These are phyloP conservation scores for Colletotrichum filicis DNA, from an alignment of 2,329 filamentous ascomycete species.

Conservation along the genomic window DNA sequence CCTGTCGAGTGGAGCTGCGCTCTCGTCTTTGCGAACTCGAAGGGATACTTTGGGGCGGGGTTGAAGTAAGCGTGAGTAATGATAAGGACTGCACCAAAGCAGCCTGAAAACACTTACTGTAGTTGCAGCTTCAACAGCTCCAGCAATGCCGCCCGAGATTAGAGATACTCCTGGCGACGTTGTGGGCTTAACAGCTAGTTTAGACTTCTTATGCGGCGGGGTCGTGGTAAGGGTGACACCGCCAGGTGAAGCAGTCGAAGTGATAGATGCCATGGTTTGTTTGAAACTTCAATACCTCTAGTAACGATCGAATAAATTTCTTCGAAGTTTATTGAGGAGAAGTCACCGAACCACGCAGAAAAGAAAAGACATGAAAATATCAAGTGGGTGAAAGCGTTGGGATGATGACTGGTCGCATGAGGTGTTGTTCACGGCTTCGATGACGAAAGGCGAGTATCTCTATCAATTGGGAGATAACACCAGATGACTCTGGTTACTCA, in stretches of 20 bases:
- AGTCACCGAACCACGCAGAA: too few species aligned
- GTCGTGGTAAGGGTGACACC: not conserved
- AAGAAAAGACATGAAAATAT: too few species aligned
- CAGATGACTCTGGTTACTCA: too few species aligned
- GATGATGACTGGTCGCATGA: too few species aligned
- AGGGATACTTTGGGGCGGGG: conserved; percentile 60
- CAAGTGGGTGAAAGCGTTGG: too few species aligned
- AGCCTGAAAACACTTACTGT: conserved; percentile 47
- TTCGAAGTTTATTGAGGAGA: not conserved
- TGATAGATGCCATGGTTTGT: not conserved
- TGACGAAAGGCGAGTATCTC: too few species aligned
- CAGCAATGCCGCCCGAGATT: conserved; percentile 61
- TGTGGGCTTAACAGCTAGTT: conserved; percentile 35
- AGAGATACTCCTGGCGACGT: conserved; percentile 57
- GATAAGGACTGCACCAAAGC: too few species aligned
- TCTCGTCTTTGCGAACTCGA: conserved; percentile 76
- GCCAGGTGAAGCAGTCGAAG: not conserved
- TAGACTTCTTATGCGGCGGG: not conserved
- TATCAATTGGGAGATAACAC: too few species aligned
- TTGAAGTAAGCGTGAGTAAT: not conserved
- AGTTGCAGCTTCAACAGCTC: conserved; percentile 61
- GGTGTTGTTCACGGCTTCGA: too few species aligned
- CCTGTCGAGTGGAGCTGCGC: conserved; percentile 61
- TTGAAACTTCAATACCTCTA: not conserved
- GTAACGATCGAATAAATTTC: not conserved